Evolutionary conservation across 23 red algal species (phyloP), one percentile per base, ranked within the genome.

Genomic region (Gracilaria domingensis): DNA sequence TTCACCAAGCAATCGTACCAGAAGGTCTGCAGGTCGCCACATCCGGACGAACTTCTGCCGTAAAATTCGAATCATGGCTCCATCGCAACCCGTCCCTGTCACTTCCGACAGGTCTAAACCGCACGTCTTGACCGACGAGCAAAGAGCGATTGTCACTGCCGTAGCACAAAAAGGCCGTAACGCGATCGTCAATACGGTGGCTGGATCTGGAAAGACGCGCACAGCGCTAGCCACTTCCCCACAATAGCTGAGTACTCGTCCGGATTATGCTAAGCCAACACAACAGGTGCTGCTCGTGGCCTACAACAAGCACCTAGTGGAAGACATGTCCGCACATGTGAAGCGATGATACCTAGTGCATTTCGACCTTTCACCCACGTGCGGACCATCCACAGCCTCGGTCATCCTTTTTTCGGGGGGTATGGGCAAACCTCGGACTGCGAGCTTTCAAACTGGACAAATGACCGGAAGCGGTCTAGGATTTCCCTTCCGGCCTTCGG

Each of bases 161-260:
- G 72, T 77, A 26, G 72, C 72, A 42, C 1, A 77, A 14, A 25
- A 77, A 9, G 72, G 72, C 24, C 72, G 24, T 21, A 77, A 77
- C 47, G 72, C 72, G 8, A 32, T 77, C n/a, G 72, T 77, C 72
- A 77, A 77, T 34, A 34, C 72, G 4, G 72, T 77, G 40, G 72
- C 72, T 3, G 72, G 72, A 6, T 77, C 72, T 0, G 72, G 72
- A 25, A 77, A 77, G 47, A 77, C 72, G 18, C 4, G 34, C 4
- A 77, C 72, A 8, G 72, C 72, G 47, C 72, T 77, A 16, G 47
- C 33, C 9, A 77, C 72, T 51, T 33, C 72, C 8, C 4, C 34
- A 24, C 11, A 45, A 26, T 77, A 34, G 72, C 33, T 77, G 9
- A 40, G 33, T 17, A 72, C 66, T 1, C 66, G 37, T 1, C 37